phyloP scores from a whole-genome alignment of 345 rosid genomes.

The Psidium friedrichsthalianum region DNA sequence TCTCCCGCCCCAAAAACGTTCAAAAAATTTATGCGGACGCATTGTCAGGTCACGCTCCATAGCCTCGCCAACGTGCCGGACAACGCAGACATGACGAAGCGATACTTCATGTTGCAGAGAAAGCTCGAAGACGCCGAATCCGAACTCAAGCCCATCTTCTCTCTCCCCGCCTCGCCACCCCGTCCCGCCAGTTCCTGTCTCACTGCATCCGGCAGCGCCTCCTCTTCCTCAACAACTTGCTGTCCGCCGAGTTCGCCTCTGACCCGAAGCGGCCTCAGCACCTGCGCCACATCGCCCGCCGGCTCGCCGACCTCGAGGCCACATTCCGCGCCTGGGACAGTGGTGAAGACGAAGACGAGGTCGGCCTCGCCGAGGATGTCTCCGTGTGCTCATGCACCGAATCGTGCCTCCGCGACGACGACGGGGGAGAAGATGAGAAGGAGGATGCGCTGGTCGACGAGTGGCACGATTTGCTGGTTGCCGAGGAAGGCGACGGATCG shows the following conservation, averaged over 20 bases:
- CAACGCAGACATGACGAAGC: constrained; percentile 14
- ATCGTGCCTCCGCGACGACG: constrained; percentile 3
- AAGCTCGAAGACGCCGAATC: constrained; percentile 24
- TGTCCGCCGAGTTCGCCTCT: constrained; percentile 32
- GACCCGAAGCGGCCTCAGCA: constrained; percentile 13
- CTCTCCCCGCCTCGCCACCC: not conserved
- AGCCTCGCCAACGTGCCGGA: not conserved
- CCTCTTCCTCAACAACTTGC: constrained; percentile 20
- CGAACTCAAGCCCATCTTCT: constrained; percentile 4
- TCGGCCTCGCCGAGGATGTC: not conserved
- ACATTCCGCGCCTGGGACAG: constrained; percentile 13
- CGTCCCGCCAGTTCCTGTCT: not conserved
- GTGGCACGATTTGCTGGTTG: not conserved
- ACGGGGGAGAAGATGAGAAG: not conserved
- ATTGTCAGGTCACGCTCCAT: not conserved
- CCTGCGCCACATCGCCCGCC: constrained; percentile 9
- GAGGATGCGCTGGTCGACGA: not conserved
- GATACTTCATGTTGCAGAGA: constrained; percentile 22
- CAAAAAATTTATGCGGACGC: not conserved
- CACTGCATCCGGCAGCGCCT: constrained; percentile 25
- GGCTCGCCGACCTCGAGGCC: constrained; percentile 15
- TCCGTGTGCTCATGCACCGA: constrained; percentile 16
- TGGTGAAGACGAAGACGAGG: not conserved
- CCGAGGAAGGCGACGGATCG: not conserved
- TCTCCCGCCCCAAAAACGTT: not conserved